Conservation (phyloP, 805 yeast genomes). For the Zygosaccharomyces bisporus region DNA sequence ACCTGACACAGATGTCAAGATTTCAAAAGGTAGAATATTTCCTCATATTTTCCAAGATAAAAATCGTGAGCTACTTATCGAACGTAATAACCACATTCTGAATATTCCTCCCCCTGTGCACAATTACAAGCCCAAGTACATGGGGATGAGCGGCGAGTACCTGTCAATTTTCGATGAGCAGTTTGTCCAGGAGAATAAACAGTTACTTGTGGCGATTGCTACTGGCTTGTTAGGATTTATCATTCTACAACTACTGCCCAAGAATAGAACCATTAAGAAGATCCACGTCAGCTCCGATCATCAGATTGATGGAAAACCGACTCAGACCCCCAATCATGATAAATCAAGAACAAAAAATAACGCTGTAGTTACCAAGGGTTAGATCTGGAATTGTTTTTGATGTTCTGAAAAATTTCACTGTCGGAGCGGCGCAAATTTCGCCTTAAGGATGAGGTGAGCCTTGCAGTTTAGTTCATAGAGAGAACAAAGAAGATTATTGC, state of each 20-base stretch:
- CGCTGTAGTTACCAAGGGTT: neutral
- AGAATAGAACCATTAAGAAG: neutral
- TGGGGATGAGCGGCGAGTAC: constrained; percentile 14
- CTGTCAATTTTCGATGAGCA: constrained; percentile 24
- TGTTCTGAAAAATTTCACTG: neutral
- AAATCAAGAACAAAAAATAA: too few relatives aligned
- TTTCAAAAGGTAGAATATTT: constrained; percentile 33
- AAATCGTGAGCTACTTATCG: constrained; percentile 48
- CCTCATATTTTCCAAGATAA: constrained; percentile 53
- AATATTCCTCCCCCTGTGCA: constrained; percentile 34
- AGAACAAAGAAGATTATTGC: neutral
- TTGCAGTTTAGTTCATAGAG: neutral
- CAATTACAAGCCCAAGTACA: constrained; percentile 33
- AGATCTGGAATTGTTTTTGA: neutral
- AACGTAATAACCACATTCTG: constrained; percentile 45
- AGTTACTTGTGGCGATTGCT: constrained; percentile 18
- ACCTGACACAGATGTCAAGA: constrained; percentile 16
- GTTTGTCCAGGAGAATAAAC: constrained; percentile 24
- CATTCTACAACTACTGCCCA: constrained; percentile 12
- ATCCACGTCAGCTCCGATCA: neutral
- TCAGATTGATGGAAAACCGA: neutral
- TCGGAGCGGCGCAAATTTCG: neutral
- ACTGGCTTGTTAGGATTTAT: constrained; percentile 21
- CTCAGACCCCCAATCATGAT: too few relatives aligned
- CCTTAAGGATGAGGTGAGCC: neutral